Conservation (phyloP, 306 rosid genomes). For the Trifolium pratense region DNA sequence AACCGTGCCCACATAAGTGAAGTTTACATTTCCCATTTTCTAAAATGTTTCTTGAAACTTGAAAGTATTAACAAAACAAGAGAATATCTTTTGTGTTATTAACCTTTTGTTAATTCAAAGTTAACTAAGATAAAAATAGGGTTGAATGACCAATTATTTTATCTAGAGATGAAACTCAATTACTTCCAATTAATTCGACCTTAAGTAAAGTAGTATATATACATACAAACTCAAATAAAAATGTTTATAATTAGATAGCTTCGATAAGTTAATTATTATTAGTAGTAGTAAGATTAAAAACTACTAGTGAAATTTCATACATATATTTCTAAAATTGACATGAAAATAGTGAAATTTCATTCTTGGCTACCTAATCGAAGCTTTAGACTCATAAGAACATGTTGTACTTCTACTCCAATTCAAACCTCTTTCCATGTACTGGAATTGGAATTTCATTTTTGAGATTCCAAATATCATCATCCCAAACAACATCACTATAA, state of each 20-base stretch:
- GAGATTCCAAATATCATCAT: conserved; percentile 76
- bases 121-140: no score
- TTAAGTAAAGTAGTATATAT: no score
- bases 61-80: no score
- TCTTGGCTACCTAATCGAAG: conserved; percentile 3
- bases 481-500: conserved; percentile 64
- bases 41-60: no score
- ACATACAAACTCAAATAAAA: background rate
- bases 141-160: no score
- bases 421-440: conserved; percentile 13
- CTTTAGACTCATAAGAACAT: background rate
- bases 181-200: no score
- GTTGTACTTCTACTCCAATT: conserved; percentile 2
- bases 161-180: no score
- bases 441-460: conserved; percentile 50
- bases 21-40: no score
- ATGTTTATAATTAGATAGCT: conserved; percentile 2
- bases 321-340: background rate
- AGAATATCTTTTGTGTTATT: background rate
- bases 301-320: background rate
- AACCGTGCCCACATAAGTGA: no score
- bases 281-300: background rate
- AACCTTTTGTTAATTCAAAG: no score
- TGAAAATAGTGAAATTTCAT: conserved; percentile 7
- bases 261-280: background rate